Conservation (phyloP, 2,329 filamentous ascomycete genomes). For the Bertia moriformis region DNA sequence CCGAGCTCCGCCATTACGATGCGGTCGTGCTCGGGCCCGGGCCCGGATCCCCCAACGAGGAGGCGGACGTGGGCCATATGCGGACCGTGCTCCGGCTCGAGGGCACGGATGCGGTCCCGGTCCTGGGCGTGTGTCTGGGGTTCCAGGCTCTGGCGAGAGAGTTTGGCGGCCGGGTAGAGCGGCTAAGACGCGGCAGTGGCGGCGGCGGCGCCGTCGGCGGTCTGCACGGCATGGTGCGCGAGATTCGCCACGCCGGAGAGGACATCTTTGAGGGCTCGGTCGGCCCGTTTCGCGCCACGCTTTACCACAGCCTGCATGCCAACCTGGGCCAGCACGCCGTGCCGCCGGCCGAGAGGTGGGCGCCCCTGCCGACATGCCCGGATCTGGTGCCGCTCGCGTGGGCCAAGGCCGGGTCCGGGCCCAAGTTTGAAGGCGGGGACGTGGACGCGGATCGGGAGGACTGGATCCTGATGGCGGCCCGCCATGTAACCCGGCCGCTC, state of each 20-base stretch:
- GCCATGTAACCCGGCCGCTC: conserved; percentile 55
- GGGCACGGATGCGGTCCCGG: conserved; percentile 60
- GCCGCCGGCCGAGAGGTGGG: conserved; percentile 21
- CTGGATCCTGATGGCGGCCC: conserved; percentile 62
- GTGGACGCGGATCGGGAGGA: conserved; percentile 21
- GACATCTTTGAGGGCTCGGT: conserved; percentile 58
- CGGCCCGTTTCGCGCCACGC: conserved; percentile 49
- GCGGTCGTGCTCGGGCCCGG: conserved; percentile 84
- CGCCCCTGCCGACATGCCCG: conserved; percentile 14
- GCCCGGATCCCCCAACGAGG: conserved; percentile 62
- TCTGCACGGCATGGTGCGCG: conserved; percentile 67
- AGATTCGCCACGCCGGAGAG: conserved; percentile 36
- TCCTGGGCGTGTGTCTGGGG: conserved; percentile 77
- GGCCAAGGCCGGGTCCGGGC: conserved; percentile 26
- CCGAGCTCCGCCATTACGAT: conserved; percentile 48
- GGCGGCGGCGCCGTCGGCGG: too few relatives aligned
- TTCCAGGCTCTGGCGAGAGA: conserved; percentile 68
- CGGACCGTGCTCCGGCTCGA: conserved; percentile 59
- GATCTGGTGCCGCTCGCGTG: conserved; percentile 47
- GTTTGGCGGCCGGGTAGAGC: conserved; percentile 51
- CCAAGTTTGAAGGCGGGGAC: conserved; percentile 28
- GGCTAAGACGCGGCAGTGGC: conserved; percentile 50
- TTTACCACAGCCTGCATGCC: conserved; percentile 55
- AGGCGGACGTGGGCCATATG: conserved; percentile 73
- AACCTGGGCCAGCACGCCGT: conserved; percentile 32